A percentile compares a stretch with the other conserved stretches of the same genome.
These are phyloP conservation scores for Tolypocladium cylindrosporum DNA, from an alignment of 2,329 filamentous ascomycete genomes.

Conservation along the genomic window DNA sequence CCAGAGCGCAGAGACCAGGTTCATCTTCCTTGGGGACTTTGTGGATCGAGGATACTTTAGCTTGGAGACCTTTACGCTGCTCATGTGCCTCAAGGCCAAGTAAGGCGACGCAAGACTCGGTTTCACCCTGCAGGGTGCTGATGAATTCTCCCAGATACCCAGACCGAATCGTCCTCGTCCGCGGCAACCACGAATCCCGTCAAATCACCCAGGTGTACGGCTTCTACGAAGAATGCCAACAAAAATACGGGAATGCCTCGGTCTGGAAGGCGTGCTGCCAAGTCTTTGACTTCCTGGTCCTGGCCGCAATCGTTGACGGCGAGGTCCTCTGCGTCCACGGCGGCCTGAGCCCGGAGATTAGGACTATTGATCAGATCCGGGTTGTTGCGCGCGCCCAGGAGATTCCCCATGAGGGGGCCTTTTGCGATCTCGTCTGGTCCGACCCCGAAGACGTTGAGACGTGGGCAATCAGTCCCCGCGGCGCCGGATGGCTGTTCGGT, in stretches of 20 bases:
- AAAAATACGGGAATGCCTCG: constrained; percentile 96
- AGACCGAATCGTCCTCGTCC: constrained; percentile 87
- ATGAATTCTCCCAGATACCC: constrained; percentile 58
- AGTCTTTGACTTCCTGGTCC: constrained; percentile 95
- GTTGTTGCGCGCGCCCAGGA: constrained; percentile 96
- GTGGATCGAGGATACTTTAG: constrained; percentile 97
- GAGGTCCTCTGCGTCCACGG: constrained; percentile 98
- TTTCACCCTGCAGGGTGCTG: constrained; percentile 6
- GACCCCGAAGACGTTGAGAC: constrained; percentile 96
- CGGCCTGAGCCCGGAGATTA: constrained; percentile 79
- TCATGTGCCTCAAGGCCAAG: constrained; percentile 85
- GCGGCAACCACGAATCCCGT: constrained; percentile 94
- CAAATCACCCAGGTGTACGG: constrained; percentile 98
- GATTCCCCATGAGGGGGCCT: constrained; percentile 95
- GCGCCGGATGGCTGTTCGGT: constrained; percentile 96
- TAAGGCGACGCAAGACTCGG: constrained; percentile 17
- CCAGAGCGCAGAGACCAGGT: constrained; percentile 44
- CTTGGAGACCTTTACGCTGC: constrained; percentile 91
- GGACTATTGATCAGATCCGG: constrained; percentile 97
- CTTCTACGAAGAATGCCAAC: constrained; percentile 96
- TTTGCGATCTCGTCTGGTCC: constrained; percentile 97
- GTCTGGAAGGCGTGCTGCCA: constrained; percentile 99
- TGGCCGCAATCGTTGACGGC: constrained; percentile 95
- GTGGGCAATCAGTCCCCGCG: constrained; percentile 87
- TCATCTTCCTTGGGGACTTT: constrained; percentile 72